Evolutionary conservation across 495 filamentous ascomycete species (phyloP).

Genomic region (Aspergillus nanangensis): DNA sequence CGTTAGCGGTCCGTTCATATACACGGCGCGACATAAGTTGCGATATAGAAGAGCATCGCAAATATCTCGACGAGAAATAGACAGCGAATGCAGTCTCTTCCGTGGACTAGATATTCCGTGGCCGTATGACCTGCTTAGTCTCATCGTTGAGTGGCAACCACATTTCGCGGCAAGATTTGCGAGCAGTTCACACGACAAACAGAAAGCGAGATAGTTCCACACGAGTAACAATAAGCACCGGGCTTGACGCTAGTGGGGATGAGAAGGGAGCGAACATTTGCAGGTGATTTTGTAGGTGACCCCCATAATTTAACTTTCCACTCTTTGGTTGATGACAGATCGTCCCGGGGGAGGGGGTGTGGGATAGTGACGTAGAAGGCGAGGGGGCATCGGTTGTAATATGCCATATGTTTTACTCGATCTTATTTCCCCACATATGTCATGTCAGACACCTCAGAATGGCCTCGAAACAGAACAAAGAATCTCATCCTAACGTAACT

Average conservation of each 20-base stretch:
- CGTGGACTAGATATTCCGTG: neutral
- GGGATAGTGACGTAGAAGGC: neutral
- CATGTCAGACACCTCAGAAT: neutral
- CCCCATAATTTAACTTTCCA: too few species aligned
- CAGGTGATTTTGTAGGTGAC: too few species aligned
- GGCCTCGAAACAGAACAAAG: neutral
- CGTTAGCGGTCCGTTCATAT: neutral
- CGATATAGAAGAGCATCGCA: neutral
- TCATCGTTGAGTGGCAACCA: neutral
- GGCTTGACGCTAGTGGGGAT: too few species aligned
- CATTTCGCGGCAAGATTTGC: too few species aligned
- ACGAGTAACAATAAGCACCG: too few species aligned
- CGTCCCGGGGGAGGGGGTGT: too few species aligned
- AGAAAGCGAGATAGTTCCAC: too few species aligned
- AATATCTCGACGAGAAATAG: neutral
- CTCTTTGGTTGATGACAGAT: too few species aligned
- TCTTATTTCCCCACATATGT: neutral
- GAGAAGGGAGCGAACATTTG: too few species aligned
- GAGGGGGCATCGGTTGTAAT: neutral
- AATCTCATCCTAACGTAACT: neutral
- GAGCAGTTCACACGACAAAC: too few species aligned
- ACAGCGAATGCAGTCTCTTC: neutral
- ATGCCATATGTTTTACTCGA: neutral
- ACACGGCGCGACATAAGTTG: neutral
- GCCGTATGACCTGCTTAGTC: neutral